Evolutionary conservation across 495 filamentous ascomycete genomes (phyloP).

Genomic region (Tuber brumale): DNA sequence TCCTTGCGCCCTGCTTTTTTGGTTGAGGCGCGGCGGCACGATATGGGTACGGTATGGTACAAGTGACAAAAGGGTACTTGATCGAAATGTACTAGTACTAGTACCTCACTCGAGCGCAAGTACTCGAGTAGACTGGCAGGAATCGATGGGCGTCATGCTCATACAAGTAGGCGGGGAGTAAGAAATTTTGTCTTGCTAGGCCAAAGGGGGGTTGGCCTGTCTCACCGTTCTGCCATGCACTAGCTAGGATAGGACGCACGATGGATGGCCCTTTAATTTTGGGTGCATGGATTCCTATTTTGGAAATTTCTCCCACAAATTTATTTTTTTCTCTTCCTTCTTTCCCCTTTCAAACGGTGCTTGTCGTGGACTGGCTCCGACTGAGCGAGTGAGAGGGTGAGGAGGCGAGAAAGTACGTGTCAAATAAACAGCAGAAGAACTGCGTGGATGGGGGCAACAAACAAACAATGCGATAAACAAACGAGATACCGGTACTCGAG

Average conservation of each 20-base stretch:
- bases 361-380: background rate
- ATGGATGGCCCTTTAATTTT: conserved; percentile 35
- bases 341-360: conserved; percentile 2
- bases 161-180: conserved; percentile 4
- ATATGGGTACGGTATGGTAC: background rate
- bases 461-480: background rate
- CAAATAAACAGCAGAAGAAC: background rate
- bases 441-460: background rate
- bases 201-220: conserved; percentile 31
- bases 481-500: background rate
- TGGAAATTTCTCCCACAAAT: conserved; percentile 2
- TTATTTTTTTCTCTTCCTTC: conserved; percentile 1
- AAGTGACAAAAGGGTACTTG: too few relatives aligned
- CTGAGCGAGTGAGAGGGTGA: background rate
- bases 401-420: background rate
- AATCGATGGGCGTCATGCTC: conserved; percentile 20
- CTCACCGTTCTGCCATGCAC: conserved; percentile 30
- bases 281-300: conserved; percentile 5
- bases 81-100: too few relatives aligned
- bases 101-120: too few relatives aligned
- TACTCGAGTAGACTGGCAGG: background rate
- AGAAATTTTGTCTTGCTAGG: conserved; percentile 21
- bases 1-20: background rate
- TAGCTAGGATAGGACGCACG: conserved; percentile 21
- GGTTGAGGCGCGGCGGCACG: background rate